These are phyloP conservation scores for Calonectria fujianensis DNA, from an alignment of 2,329 filamentous ascomycete species.

Conservation along the genomic window DNA sequence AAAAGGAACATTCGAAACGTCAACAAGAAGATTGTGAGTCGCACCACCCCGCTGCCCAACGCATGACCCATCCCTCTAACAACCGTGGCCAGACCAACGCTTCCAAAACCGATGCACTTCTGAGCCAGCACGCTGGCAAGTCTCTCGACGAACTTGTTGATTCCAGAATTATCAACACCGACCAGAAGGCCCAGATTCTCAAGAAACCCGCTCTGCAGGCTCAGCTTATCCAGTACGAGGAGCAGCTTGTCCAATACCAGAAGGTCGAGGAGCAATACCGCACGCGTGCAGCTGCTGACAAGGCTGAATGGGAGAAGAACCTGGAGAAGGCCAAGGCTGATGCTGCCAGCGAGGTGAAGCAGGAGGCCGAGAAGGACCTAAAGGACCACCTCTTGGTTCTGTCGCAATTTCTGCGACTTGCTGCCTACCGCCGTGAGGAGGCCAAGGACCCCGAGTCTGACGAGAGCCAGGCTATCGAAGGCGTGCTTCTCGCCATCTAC, in stretches of 20 bases:
- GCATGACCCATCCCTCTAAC: constrained; percentile 46
- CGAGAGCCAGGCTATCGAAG: constrained; percentile 88
- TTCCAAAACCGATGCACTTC: constrained; percentile 81
- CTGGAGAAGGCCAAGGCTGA: constrained; percentile 74
- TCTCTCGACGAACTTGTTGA: constrained; percentile 83
- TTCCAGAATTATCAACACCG: constrained; percentile 84
- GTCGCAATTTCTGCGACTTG: constrained; percentile 87
- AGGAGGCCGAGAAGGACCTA: constrained; percentile 71
- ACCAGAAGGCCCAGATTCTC: constrained; percentile 85
- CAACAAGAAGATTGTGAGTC: constrained; percentile 93
- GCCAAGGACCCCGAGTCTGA: constrained; percentile 79
- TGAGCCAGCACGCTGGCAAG: constrained; percentile 81
- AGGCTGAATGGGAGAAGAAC: constrained; percentile 76
- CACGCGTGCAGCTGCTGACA: constrained; percentile 73
- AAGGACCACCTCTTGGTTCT: constrained; percentile 81
- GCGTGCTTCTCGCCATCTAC: constrained; percentile 86
- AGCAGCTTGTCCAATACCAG: constrained; percentile 84
- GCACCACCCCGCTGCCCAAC: constrained; percentile 39
- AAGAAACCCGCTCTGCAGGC: constrained; percentile 85
- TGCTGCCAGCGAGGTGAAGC: constrained; percentile 71
- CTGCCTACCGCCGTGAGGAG: constrained; percentile 83
- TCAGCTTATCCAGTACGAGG: constrained; percentile 82
- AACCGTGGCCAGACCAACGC: constrained; percentile 74
- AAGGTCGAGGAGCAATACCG: constrained; percentile 85
- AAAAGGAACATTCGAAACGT: constrained; percentile 90